These are phyloP conservation scores for Alternaria incomplexa DNA, from an alignment of 2,329 filamentous ascomycete genomes.

Conservation along the genomic window DNA sequence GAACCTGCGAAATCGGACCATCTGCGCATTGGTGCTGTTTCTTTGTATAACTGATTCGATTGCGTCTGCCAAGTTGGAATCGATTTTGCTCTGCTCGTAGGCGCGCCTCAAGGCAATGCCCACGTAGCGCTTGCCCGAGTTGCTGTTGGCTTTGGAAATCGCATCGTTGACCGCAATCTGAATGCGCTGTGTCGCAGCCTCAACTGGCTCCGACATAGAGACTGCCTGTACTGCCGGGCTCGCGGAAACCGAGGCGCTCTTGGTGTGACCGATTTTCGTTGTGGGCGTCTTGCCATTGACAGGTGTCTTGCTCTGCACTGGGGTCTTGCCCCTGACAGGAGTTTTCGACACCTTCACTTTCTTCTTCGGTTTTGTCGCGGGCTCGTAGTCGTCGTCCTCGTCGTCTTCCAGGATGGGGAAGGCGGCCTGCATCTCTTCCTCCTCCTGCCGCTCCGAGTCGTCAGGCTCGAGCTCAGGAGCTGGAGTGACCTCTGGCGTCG, in stretches of 20 bases:
- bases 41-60: constrained; percentile 54
- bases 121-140: constrained; percentile 31
- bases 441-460: constrained; percentile 48
- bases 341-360: constrained; percentile 39
- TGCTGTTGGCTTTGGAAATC: constrained; percentile 49
- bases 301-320: constrained; percentile 42
- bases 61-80: constrained; percentile 46
- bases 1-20: constrained; percentile 49
- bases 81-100: constrained; percentile 48
- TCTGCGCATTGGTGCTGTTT: constrained; percentile 49
- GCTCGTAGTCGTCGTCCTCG: constrained; percentile 55
- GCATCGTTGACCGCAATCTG: constrained; percentile 52
- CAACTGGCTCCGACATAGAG: constrained; percentile 15
- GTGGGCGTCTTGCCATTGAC: constrained; percentile 33
- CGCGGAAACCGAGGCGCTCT: constrained; percentile 20
- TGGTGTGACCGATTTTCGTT: constrained; percentile 31
- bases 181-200: constrained; percentile 32
- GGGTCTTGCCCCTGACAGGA: constrained; percentile 43
- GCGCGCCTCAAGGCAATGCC: constrained; percentile 51
- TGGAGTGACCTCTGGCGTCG: constrained; percentile 55
- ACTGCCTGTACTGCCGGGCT: constrained; percentile 26
- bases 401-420: constrained; percentile 49
- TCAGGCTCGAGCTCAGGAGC: constrained; percentile 48
- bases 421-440: constrained; percentile 42
- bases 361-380: constrained; percentile 44